Evolutionary conservation across 768 basidiomycete species (phyloP).

Genomic region (Kondoa subrosea): DNA sequence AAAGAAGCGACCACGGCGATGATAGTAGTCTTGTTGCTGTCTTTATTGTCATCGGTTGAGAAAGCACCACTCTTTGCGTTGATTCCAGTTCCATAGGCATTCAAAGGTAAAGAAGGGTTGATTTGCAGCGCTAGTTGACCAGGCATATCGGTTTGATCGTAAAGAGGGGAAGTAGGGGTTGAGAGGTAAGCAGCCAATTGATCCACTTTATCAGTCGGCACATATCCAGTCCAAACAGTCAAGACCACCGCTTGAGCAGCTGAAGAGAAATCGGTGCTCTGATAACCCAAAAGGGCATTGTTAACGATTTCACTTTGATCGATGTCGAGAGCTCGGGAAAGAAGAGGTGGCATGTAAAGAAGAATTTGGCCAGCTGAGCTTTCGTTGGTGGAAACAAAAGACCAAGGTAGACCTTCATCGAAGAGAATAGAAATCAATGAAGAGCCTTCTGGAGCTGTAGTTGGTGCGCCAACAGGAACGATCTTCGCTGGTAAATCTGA

Average conservation of each 20-base stretch:
- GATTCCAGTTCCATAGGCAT: conserved; percentile 4
- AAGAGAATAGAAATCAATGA: conserved; percentile 52
- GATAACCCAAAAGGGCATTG: conserved; percentile 51
- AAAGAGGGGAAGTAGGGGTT: conserved; percentile 23
- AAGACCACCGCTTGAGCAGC: conserved; percentile 41
- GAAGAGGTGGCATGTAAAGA: conserved; percentile 45
- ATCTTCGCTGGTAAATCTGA: conserved; percentile 26
- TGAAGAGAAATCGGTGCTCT: conserved; percentile 40
- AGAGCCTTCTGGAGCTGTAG: conserved; percentile 11
- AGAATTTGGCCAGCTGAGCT: conserved; percentile 62
- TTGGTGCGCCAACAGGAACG: conserved; percentile 20
- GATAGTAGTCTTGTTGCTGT: conserved; percentile 26
- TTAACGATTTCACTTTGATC: conserved; percentile 35
- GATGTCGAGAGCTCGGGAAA: conserved; percentile 39
- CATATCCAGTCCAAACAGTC: conserved; percentile 56
- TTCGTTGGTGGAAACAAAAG: conserved; percentile 44
- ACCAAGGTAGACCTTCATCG: conserved; percentile 47
- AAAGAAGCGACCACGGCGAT: conserved; percentile 26
- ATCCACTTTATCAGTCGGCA: conserved; percentile 44
- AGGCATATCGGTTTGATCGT: conserved; percentile 15
- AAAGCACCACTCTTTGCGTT: background rate
- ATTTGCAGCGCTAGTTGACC: conserved; percentile 21
- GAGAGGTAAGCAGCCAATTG: conserved; percentile 38
- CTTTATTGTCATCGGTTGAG: background rate
- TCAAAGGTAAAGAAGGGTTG: conserved; percentile 12